Evolutionary conservation across 2,329 filamentous ascomycete species (phyloP).

Genomic region (Xylariaceae sp.): DNA sequence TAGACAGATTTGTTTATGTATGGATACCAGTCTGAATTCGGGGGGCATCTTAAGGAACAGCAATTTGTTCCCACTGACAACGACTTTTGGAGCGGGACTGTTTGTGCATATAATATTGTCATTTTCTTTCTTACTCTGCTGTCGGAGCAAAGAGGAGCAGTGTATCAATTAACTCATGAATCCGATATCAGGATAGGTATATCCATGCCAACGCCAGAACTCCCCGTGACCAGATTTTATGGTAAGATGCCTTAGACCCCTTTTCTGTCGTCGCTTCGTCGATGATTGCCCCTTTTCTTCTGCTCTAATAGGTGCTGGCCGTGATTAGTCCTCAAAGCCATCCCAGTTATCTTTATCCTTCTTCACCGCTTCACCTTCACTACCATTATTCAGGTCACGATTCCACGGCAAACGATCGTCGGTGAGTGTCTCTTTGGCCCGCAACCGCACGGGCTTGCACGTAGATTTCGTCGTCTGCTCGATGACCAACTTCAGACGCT

Average conservation of each 20-base stretch:
- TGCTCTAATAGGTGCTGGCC: not conserved
- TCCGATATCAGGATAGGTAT: conserved; percentile 17
- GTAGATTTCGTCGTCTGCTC: conserved; percentile 52
- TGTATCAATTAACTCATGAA: conserved; percentile 10
- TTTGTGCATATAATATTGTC: not conserved
- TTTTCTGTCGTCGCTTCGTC: not conserved
- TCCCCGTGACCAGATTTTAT: conserved; percentile 6
- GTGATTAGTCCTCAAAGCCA: conserved; percentile 58
- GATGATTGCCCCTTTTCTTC: not conserved
- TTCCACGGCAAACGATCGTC: conserved; percentile 71
- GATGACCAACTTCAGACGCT: conserved; percentile 49
- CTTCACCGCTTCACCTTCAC: conserved; percentile 33
- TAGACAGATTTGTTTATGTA: not conserved
- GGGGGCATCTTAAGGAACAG: not conserved
- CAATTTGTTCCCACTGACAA: not conserved
- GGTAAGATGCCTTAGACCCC: not conserved
- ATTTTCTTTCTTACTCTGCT: not conserved
- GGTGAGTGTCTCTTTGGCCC: conserved; percentile 62
- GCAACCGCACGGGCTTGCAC: conserved; percentile 65
- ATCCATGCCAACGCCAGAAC: conserved; percentile 21
- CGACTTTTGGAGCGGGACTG: not conserved
- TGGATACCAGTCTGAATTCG: not conserved
- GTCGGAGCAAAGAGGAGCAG: conserved; percentile 5
- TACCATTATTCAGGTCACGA: conserved; percentile 31
- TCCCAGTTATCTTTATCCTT: conserved; percentile 56